Evolutionary conservation across 2,329 filamentous ascomycete genomes (phyloP).

Genomic region (Botryotinia globosa): DNA sequence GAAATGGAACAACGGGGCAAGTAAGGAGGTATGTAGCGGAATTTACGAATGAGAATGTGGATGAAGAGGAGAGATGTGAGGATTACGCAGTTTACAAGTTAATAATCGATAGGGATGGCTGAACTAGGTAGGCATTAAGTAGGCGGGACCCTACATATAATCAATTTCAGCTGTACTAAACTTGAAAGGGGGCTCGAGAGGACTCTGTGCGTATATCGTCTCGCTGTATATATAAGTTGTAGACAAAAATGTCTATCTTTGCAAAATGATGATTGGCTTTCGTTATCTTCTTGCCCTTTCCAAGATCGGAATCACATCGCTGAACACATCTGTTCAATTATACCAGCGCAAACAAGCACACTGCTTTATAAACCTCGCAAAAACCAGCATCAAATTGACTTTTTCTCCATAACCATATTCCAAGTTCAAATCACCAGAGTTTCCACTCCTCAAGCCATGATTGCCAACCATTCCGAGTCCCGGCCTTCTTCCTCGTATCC

Average conservation of each 20-base stretch:
- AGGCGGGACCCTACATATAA: not conserved
- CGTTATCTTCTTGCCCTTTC: not conserved
- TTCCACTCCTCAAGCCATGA: slow-evolving; percentile 10
- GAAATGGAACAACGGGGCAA: not conserved
- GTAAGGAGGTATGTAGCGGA: not conserved
- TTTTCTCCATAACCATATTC: not conserved
- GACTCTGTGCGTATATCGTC: not conserved
- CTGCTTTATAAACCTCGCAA: not conserved
- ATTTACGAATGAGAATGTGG: not conserved
- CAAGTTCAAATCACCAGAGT: not conserved
- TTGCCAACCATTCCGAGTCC: not conserved
- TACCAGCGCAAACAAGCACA: not conserved
- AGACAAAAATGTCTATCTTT: not conserved
- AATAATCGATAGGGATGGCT: not conserved
- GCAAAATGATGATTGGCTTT: not conserved
- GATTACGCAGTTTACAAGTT: not conserved
- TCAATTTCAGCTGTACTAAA: not conserved
- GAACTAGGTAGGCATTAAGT: not conserved
- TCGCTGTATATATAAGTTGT: not conserved
- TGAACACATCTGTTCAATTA: not conserved
- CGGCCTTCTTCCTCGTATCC: not conserved
- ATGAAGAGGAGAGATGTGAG: not conserved
- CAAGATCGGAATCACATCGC: not conserved
- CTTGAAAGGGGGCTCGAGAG: too few species aligned
- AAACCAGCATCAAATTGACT: not conserved